Base-by-base conservation (phyloP, 1,284 basidiomycete genomes). In the Ganoderma lingzhi region DNA sequence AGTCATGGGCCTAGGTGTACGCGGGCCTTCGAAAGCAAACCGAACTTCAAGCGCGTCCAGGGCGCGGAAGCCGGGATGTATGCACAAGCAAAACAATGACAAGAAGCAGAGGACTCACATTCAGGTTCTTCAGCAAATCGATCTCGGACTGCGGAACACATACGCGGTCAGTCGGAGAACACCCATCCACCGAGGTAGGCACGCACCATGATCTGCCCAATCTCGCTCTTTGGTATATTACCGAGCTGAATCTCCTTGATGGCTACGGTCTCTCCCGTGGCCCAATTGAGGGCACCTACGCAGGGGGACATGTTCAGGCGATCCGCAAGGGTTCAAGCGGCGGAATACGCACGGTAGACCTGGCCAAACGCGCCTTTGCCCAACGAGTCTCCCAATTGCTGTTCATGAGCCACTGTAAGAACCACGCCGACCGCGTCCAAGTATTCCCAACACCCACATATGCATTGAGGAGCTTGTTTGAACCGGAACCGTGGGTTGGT, bases 331-430 rank as follows among this genome's bases (percentile, higher is more conserved):
- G 14, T 55, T 35, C 59, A 32, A 23, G 32, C 32, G 53, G 64
- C 30, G 59, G 62, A 62, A 45, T 45, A 88, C 89, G 82, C 85
- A 92, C 96, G 93, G 81, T 96, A 98, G 73, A 98, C 96, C 79
- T 96, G 94, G 15, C 95, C 96, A 76, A 96, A 97, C 67, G 96
- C 96, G 75, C 96, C 96, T 80, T 96, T 96, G 55, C 96, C 96
- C 15, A 98, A 87, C 61, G 93, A 95, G 80, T 98, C 96, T 39
- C 96, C 96, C 58, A 98, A 88, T 95, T 96, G 95, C 93, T 97
- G 74, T 64, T 44, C 32, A 59, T 14, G 19, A 41, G 23, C 59
- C n/a, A 6, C 37, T 17, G 39, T 61, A 14, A 61, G 59, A n/a
- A 61, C n/a, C 3, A 42, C 12, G 0, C n/a, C 39, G 23, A 39